phyloP scores from a whole-genome alignment of 2,329 filamentous ascomycete genomes.

The Stagonosporopsis vannaccii region DNA sequence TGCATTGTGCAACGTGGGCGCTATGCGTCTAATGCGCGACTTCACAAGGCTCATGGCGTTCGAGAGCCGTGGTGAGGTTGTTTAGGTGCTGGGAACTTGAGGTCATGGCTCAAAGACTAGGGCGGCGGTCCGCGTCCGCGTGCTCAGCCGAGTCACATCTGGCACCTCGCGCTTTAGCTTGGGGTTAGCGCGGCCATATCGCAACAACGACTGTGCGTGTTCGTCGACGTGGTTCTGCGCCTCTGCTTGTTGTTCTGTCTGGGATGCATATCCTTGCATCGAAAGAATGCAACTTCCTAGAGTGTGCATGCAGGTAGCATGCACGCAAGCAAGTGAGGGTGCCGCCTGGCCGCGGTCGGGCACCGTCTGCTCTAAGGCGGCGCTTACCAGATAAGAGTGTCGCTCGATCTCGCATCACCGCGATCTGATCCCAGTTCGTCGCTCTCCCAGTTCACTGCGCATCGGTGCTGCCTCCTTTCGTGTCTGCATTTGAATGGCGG shows the following conservation, averaged over 20 bases:
- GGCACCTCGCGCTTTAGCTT: slow-evolving; percentile 5
- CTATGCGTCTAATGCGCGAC: slow-evolving; percentile 22
- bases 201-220: slow-evolving; percentile 1
- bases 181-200: slow-evolving; percentile 14
- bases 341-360: background rate
- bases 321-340: slow-evolving; percentile 9
- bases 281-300: slow-evolving; percentile 3
- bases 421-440: slow-evolving; percentile 17
- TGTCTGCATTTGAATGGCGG: slow-evolving; percentile 4
- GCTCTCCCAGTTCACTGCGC: slow-evolving; percentile 13
- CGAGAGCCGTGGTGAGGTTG: slow-evolving; percentile 14
- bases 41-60: slow-evolving; percentile 34
- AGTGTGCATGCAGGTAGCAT: slow-evolving; percentile 5
- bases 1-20: slow-evolving; percentile 34
- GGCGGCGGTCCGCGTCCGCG: slow-evolving; percentile 3
- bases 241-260: background rate
- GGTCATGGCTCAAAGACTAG: slow-evolving; percentile 8
- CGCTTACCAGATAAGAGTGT: slow-evolving; percentile 28
- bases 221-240: background rate
- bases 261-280: background rate
- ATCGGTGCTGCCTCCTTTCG: background rate
- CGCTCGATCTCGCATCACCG: slow-evolving; percentile 13
- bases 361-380: slow-evolving; percentile 19
- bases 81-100: slow-evolving; percentile 20
- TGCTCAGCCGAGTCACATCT: slow-evolving; percentile 12